These are phyloP conservation scores for Russula dissimulans DNA, from an alignment of 768 basidiomycete species.

Conservation along the genomic window DNA sequence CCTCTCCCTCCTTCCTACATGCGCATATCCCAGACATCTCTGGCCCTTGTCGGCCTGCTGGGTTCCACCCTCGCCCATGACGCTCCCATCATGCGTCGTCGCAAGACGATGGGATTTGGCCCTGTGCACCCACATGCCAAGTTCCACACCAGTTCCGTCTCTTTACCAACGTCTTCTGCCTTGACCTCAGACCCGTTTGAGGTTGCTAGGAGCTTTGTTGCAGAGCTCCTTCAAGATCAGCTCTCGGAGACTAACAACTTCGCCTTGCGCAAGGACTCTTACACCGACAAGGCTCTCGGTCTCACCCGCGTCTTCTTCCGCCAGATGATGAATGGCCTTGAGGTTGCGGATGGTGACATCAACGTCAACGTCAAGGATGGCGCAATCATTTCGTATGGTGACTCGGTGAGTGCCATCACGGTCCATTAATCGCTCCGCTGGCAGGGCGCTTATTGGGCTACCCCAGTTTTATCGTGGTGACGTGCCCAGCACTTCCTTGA, in stretches of 20 bases:
- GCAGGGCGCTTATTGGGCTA: neutral
- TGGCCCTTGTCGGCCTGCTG: constrained; percentile 21
- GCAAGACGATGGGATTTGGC: constrained; percentile 90
- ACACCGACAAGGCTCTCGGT: constrained; percentile 79
- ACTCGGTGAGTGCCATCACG: constrained; percentile 8
- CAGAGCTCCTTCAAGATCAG: constrained; percentile 37
- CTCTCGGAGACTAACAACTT: constrained; percentile 34
- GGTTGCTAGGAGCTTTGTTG: constrained; percentile 56
- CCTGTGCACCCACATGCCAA: constrained; percentile 67
- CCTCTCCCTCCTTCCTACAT: neutral
- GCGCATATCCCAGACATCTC: constrained; percentile 9
- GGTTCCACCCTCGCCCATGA: constrained; percentile 13
- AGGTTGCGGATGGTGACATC: constrained; percentile 85
- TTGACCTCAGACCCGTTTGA: constrained; percentile 39
- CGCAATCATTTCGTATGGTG: constrained; percentile 9
- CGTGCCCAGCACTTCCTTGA: constrained; percentile 31
- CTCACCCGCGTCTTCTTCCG: constrained; percentile 83
- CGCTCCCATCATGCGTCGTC: constrained; percentile 38
- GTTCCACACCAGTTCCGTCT: constrained; percentile 44
- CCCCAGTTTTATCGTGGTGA: constrained; percentile 68
- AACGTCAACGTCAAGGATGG: constrained; percentile 69
- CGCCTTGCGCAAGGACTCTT: constrained; percentile 70
- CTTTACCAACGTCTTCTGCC: constrained; percentile 18
- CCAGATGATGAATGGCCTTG: constrained; percentile 77
- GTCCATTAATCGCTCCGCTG: neutral